Evolutionary conservation across 75 land plant genomes (phyloP), one percentile per base, ranked within the genome.

Genomic region (Pinus taeda): DNA sequence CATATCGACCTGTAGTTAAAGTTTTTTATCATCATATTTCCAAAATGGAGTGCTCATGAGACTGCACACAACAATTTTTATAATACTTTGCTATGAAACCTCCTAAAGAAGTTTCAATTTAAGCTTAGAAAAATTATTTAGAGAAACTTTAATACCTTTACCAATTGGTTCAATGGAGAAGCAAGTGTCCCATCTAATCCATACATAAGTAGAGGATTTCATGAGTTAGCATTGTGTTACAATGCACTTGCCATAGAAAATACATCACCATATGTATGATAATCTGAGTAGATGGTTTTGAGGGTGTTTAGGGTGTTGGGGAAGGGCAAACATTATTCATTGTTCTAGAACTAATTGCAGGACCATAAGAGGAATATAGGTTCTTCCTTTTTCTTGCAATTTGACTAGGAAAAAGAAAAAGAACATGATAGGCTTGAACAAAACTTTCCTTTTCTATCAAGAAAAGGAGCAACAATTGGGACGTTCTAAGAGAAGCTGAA

Each of bases 311-410:
- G 29, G 97, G 93, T 79, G 92, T 89, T 61, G 98, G 94, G 22
- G 98, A 95, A 2, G 95, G 95, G 3, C 93, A 93, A 26, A 91
- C 83, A 60, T 92, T 93, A 58, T 93, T 93, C 59, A 90, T 96
- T 71, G 96, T 97, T 79, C 99, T 98, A 29, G 99, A 89, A 81
- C 99, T 97, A 81, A 93, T 97, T 29, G 99, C 96, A 71, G 98
- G 98, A 69, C 98, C 99, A 57, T 95, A 95, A 62, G 99, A 92
- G 3, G 95, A 87, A 11, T 83, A 91, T 76, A 86, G 91, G 59
- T 92, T 94, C 85, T 94, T 92, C 74, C 97, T 84, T 73, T 93
- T 94, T 62, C 99, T 88, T n/a, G 86, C 92, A 83, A 73, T 80
- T 77, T 91, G 95, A 75, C 74, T 86, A 26, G 26, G 26, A 26